Base-by-base conservation (phyloP, 805 yeast species). In the Candida berthetii region DNA sequence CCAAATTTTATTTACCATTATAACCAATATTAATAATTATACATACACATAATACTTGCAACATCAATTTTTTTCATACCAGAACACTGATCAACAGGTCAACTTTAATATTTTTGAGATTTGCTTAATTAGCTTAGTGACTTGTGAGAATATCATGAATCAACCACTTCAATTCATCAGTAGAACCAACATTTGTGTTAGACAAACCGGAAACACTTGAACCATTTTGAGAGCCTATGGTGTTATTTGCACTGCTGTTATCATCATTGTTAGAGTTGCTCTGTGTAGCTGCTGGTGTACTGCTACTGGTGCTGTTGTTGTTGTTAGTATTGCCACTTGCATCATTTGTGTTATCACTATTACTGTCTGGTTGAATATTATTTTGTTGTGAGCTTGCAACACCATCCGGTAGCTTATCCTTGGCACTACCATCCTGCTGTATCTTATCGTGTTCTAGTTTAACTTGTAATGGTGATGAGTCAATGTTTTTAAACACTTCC, bases 91-190 rank as follows among this genome's bases (percentile, higher is more conserved):
- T 6, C 24, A 22, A 8, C 8, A 6, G 24, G 6, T 22, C 24
- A n/a, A n/a, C n/a, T n/a, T n/a, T n/a, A n/a, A n/a, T n/a, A n/a
- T n/a, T n/a, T n/a, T n/a, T n/a, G n/a, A n/a, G n/a, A n/a, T 22
- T 13, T 27, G 13, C n/a, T 27, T 27, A 11, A 11, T 16, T 20
- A 7, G 7, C 11, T 42, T 40, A 50, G 38, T 48, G 48, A 16
- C 47, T 42, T 38, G 35, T 44, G 40, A 48, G 52, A 40, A 84
- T 71, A 50, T 82, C 90, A 60, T 78, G 81, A 31, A 85, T 69
- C 40, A 84, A 64, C 85, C 87, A 78, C 49, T 79, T 76, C 47
- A 85, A 63, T 54, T 85, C 95, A 42, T 82, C 84, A 29, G 77
- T 73, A 0, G 80, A 69, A 6, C 85, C 85, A 36, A 72, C 61